These are phyloP conservation scores for Samsoniella hepiali DNA, from an alignment of 2,329 filamentous ascomycete genomes.

Conservation along the genomic window DNA sequence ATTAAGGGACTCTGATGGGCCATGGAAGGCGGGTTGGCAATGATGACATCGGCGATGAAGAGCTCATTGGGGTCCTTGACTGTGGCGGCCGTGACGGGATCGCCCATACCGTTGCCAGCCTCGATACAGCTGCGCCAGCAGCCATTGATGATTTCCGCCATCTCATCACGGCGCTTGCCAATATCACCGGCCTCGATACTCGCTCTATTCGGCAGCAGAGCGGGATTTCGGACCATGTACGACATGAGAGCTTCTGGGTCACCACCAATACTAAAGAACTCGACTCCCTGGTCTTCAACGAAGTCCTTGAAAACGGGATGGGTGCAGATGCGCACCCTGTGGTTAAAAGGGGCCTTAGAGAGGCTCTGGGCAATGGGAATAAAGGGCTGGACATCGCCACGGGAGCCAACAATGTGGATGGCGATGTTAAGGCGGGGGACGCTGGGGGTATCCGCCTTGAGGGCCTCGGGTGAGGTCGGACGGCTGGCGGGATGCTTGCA, in stretches of 20 bases:
- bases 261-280: slow-evolving; percentile 57
- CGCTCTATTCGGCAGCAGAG: slow-evolving; percentile 35
- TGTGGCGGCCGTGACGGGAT: slow-evolving; percentile 27
- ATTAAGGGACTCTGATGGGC: too few relatives aligned
- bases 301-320: slow-evolving; percentile 53
- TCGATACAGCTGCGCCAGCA: slow-evolving; percentile 38
- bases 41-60: slow-evolving; percentile 53
- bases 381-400: slow-evolving; percentile 23
- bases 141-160: slow-evolving; percentile 38
- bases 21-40: slow-evolving; percentile 52
- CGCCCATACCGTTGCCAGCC: slow-evolving; percentile 32
- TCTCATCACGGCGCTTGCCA: slow-evolving; percentile 33
- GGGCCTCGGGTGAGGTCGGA: neutral
- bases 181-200: slow-evolving; percentile 38
- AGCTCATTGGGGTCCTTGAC: slow-evolving; percentile 32
- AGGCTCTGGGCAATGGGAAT: slow-evolving; percentile 17
- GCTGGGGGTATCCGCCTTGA: neutral
- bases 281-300: slow-evolving; percentile 49
- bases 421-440: slow-evolving; percentile 23
- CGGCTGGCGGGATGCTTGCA: slow-evolving; percentile 4
- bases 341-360: slow-evolving; percentile 37
- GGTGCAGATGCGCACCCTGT: slow-evolving; percentile 56
- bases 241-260: slow-evolving; percentile 50
- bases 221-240: slow-evolving; percentile 41
- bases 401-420: slow-evolving; percentile 25